Base-by-base conservation (phyloP, 176 grass and related monocot genomes). In the Puccinellia tenuiflora region DNA sequence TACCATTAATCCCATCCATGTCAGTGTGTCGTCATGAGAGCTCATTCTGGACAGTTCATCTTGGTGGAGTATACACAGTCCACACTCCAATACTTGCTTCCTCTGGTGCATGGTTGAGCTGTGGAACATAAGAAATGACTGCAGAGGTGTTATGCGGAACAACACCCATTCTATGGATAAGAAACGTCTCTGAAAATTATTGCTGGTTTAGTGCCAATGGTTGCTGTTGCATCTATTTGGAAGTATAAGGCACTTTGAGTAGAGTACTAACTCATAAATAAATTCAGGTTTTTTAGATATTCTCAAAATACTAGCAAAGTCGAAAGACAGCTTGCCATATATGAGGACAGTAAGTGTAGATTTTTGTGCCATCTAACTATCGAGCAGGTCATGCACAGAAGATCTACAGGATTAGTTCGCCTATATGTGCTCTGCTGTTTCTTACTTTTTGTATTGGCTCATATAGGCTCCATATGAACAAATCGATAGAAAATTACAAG, bases 401-500 rank as follows among this genome's bases (percentile, higher is more conserved):
- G 45, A 78, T 83, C 43, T 53, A 73, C 61, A 43, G 20, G 13
- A 26, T 21, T 28, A 47, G 26, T 73, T 57, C 28, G 66, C 9
- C 9, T 42, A 35, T 73, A 18, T 56, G 71, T 28, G 11, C 6
- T 46, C 38, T 28, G 11, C 46, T 18, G 18, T 74, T 74, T 67
- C 45, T 72, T 48, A 84, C 21, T 9, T 68, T 52, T 34, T 50
- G 16, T 76, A 68, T 81, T 66, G 80, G 33, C 20, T 85, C 48
- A 68, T 76, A 55, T 80, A 89, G 87, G 50, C 40, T 60, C 22
- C 77, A 7, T 31, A 69, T 48, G 82, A 89, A 43, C 77, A 85
- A 89, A 85, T 89, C 13, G 59, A 68, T 28, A 81, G 69, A 80
- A 93, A 97, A 83, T 67, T 97, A 79, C 77, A 82, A 68, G 88